A percentile compares a stretch with the other conserved stretches of the same genome.
Evolutionary conservation across 2,329 filamentous ascomycete species (phyloP).

Genomic region (Cordyceps tenuipes): DNA sequence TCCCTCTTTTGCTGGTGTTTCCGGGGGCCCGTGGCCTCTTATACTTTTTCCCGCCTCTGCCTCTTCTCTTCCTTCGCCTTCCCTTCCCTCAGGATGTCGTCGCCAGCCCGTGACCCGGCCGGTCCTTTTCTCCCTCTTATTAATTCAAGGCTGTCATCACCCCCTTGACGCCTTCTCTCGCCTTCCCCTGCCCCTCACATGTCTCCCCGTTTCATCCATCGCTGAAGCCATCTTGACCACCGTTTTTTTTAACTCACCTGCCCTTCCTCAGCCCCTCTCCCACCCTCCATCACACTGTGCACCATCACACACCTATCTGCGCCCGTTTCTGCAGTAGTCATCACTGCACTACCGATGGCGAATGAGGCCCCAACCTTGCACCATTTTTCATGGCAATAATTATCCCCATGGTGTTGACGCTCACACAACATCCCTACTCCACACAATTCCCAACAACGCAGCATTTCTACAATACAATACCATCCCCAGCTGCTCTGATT

Average conservation of each 20-base stretch:
- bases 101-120: slow-evolving; percentile 5
- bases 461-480: not conserved
- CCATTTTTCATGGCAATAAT: slow-evolving; percentile 7
- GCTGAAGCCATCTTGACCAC: not conserved
- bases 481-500: not conserved
- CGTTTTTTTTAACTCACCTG: not conserved
- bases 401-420: slow-evolving; percentile 11
- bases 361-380: slow-evolving; percentile 5
- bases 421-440: not conserved
- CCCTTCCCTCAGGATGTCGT: not conserved
- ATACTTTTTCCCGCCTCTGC: slow-evolving; percentile 20
- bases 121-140: not conserved
- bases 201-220: not conserved
- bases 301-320: slow-evolving; percentile 5
- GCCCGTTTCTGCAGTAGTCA: not conserved
- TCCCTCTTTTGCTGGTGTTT: slow-evolving; percentile 7
- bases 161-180: not conserved
- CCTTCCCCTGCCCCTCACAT: not conserved
- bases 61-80: not conserved
- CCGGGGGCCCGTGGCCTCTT: slow-evolving; percentile 23
- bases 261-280: slow-evolving; percentile 6
- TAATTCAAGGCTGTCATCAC: not conserved
- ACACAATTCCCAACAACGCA: not conserved
- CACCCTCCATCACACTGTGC: slow-evolving; percentile 12
- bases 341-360: not conserved